A percentile compares a stretch with the other conserved stretches of the same genome.
phyloP scores from a whole-genome alignment of 306 rosid genomes.

The Styphnolobium japonicum region DNA sequence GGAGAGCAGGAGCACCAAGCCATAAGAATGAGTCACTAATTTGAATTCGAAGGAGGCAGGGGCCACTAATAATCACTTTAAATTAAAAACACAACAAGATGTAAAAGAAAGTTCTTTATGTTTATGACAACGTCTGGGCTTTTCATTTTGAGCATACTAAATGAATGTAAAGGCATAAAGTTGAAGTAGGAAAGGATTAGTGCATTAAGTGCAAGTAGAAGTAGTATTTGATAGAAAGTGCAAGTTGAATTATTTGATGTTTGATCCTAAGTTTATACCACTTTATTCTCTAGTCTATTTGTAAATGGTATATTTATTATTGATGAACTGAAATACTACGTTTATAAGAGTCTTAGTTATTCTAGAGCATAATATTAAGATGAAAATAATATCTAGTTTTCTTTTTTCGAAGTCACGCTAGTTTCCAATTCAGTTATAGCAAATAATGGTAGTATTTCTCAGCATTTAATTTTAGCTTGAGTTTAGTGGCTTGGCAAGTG shows the following conservation, averaged over 20 bases:
- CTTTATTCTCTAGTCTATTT: background rate
- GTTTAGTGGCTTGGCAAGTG: background rate
- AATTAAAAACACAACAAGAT: background rate
- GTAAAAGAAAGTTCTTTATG: background rate
- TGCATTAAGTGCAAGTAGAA: background rate
- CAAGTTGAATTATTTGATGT: background rate
- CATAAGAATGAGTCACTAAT: background rate
- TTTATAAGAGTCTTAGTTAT: background rate
- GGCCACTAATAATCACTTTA: background rate
- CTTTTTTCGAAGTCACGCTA: background rate
- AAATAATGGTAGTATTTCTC: background rate
- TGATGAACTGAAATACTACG: background rate
- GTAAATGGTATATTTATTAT: background rate
- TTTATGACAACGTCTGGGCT: background rate
- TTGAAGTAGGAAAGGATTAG: background rate
- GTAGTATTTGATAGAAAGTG: background rate
- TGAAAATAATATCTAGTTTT: background rate
- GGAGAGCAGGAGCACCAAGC: background rate
- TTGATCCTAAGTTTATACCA: background rate
- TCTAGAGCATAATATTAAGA: background rate
- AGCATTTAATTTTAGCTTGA: background rate
- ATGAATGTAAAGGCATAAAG: background rate
- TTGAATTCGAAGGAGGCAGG: background rate
- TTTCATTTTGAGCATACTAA: background rate
- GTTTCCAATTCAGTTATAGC: background rate